Base-by-base conservation (phyloP, 768 basidiomycete species). In the Boletellus ananas region DNA sequence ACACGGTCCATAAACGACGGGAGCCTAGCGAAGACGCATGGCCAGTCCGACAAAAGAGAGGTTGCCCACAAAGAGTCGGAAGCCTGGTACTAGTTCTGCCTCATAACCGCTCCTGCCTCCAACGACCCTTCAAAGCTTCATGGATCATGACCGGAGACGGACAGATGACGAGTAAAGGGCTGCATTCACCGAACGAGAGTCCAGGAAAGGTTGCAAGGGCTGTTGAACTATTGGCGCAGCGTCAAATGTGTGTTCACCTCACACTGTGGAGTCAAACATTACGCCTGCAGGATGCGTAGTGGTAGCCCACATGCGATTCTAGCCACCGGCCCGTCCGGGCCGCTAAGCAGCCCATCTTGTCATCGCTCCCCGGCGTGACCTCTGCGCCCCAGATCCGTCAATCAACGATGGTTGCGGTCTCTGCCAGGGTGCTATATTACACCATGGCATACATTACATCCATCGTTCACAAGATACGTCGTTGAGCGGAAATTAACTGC, bases 401-500 rank as follows among this genome's bases (percentile, higher is more conserved):
- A 34, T 29, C 36, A 38, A 31, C 37, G 23, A 39, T 17, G n/a
- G 13, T 40, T n/a, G 38, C 14, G 20, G 14, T 16, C 36, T 34
- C n/a, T 13, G 12, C 12, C 29, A 25, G 23, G 29, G 29, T 29
- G 29, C 29, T 9, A 29, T 29, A 29, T 33, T 17, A 33, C 11
- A 3, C 13, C 31, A 20, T n/a, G 6, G 25, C 27, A 27, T 31
- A 36, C 29, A 37, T 38, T 12, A 29, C 37, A 46, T 37, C 37
- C 27, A 20, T 31, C 11, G 27, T 14, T 16, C 17, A 2, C 36
- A 42, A 23, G 16, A n/a, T 31, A 31, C 27, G 6, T 20, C 27
- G 27, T 35, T 14, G 27, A 33, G 42, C 48, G 48, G 48, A 49
- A 49, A 42, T 49, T 49, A 20, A 34, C 6, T n/a, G 33, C 33